Evolutionary conservation across 176 grass and related monocot genomes (phyloP).

Genomic region (Sorghum bicolor): DNA sequence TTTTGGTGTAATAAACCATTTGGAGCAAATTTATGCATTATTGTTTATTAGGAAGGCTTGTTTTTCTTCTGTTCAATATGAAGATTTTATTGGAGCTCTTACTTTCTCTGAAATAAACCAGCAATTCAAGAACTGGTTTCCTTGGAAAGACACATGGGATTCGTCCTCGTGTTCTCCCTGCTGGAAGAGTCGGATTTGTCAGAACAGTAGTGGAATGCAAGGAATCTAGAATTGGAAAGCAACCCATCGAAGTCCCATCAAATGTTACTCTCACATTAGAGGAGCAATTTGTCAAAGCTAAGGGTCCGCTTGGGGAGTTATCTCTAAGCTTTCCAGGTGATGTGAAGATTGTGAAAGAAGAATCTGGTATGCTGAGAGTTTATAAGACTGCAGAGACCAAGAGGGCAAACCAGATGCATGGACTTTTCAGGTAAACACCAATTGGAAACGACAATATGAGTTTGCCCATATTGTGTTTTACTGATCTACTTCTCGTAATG

Average conservation of each 20-base stretch:
- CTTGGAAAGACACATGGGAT: conserved; percentile 45
- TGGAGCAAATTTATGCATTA: not conserved
- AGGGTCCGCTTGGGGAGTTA: conserved; percentile 86
- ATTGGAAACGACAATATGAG: not conserved
- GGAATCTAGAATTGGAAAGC: conserved; percentile 96
- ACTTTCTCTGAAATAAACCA: conserved; percentile 35
- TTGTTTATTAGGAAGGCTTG: not conserved
- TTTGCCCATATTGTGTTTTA: not conserved
- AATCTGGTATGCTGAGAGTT: conserved; percentile 66
- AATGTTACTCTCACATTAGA: conserved; percentile 86
- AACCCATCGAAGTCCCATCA: conserved; percentile 67
- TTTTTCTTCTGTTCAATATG: not conserved
- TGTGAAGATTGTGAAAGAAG: conserved; percentile 72
- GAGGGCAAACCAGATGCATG: conserved; percentile 89
- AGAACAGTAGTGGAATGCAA: conserved; percentile 82
- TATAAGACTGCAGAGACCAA: conserved; percentile 73
- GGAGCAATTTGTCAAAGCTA: conserved; percentile 73
- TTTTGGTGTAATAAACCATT: not conserved
- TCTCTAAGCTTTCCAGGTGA: conserved; percentile 71
- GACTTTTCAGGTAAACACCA: conserved; percentile 83
- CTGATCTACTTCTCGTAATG: conserved; percentile 8
- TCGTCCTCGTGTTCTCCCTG: conserved; percentile 29
- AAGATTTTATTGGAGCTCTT: not conserved
- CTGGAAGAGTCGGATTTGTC: conserved; percentile 50
- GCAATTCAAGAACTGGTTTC: conserved; percentile 71